Conservation (phyloP, 495 filamentous ascomycete genomes). For the Penicillium bovifimosum region DNA sequence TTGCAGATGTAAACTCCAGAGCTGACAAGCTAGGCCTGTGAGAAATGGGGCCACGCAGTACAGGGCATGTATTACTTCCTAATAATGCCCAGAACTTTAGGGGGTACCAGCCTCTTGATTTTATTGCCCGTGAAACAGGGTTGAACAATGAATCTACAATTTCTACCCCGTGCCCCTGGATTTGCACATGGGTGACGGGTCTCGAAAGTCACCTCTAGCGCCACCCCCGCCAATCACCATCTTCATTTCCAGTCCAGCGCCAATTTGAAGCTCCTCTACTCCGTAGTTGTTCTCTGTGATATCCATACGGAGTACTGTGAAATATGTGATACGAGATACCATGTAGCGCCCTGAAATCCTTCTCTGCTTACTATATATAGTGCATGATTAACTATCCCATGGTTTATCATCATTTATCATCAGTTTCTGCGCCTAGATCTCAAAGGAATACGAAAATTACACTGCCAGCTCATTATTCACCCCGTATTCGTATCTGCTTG, state of each 20-base stretch:
- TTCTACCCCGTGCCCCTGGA: not conserved
- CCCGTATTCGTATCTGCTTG: conserved; percentile 1
- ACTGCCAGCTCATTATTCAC: not conserved
- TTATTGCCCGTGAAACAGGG: not conserved
- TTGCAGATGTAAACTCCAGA: too few species aligned
- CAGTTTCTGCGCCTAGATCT: not conserved
- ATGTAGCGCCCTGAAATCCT: too few species aligned
- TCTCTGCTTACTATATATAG: too few species aligned
- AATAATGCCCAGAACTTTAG: not conserved
- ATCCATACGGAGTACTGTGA: too few species aligned
- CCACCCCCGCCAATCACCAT: conserved; percentile 8
- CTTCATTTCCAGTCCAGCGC: not conserved
- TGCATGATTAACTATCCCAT: not conserved
- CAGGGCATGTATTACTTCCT: not conserved
- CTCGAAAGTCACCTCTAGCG: conserved; percentile 6
- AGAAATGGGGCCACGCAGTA: conserved; percentile 10
- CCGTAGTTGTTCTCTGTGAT: too few species aligned
- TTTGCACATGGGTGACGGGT: not conserved
- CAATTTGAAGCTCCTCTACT: conserved; percentile 6
- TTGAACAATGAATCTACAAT: not conserved
- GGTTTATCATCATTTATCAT: not conserved
- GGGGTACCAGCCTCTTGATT: conserved; percentile 9
- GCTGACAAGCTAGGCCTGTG: not conserved
- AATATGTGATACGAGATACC: not conserved
- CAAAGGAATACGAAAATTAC: not conserved